Percentiles rank a stretch among this genome's conserved stretches.
These are phyloP conservation scores for Russula olivacea DNA, from an alignment of 768 basidiomycete species.

Conservation along the genomic window DNA sequence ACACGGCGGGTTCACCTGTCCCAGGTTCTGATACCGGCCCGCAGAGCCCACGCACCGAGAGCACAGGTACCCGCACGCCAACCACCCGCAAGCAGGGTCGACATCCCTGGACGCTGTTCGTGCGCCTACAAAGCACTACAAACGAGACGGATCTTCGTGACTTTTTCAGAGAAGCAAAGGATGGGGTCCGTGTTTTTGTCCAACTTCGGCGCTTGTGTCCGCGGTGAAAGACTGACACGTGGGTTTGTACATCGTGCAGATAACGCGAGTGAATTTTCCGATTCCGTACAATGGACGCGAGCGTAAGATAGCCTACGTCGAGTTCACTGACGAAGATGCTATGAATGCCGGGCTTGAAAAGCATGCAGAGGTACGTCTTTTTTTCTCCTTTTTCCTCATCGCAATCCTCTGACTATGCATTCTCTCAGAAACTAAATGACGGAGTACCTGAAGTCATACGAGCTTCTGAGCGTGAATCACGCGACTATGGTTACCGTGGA, in stretches of 20 bases:
- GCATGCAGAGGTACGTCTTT: slow-evolving; percentile 55
- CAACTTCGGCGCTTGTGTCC: background rate
- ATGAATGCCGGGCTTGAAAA: slow-evolving; percentile 77
- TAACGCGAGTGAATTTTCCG: slow-evolving; percentile 63
- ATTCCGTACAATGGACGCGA: slow-evolving; percentile 42
- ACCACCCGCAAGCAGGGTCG: slow-evolving; percentile 55
- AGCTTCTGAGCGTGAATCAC: slow-evolving; percentile 45
- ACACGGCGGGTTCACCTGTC: slow-evolving; percentile 15
- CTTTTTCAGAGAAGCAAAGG: slow-evolving; percentile 68
- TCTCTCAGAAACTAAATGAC: slow-evolving; percentile 62
- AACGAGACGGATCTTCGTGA: slow-evolving; percentile 64
- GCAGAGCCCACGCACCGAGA: slow-evolving; percentile 38
- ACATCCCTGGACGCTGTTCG: slow-evolving; percentile 82
- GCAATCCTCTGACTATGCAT: slow-evolving; percentile 11
- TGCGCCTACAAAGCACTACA: slow-evolving; percentile 52
- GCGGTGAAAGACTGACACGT: background rate
- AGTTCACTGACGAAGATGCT: slow-evolving; percentile 82
- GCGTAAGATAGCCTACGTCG: slow-evolving; percentile 71
- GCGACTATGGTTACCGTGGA: slow-evolving; percentile 30
- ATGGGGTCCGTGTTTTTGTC: slow-evolving; percentile 45
- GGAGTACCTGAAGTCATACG: slow-evolving; percentile 60
- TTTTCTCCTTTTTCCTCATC: slow-evolving; percentile 7
- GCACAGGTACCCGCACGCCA: slow-evolving; percentile 67
- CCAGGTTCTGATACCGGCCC: slow-evolving; percentile 40
- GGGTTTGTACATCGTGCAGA: slow-evolving; percentile 36